Evolutionary conservation across 169 alveolate genomes (phyloP), one percentile per base, ranked within the genome.

Genomic region (Plasmodium billcollinsi): DNA sequence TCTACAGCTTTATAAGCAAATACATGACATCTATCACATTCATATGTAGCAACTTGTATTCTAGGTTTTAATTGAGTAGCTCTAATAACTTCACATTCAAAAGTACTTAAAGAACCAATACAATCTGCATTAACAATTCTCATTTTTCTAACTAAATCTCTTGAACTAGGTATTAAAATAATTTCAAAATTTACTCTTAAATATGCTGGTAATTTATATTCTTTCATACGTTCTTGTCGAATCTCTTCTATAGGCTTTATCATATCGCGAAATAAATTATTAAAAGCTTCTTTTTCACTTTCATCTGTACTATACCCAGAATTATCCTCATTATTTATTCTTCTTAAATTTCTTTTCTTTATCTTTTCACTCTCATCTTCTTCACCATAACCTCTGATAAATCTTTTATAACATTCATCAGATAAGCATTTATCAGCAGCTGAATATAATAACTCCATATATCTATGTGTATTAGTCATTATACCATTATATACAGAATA

Each of bases 11-110:
- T 94, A 91, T 92, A 94, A 45, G 96, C 92, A 91, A 92, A 95
- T 59, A 93, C 92, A 61, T 99, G 99, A 94, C 99, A 97, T 29
- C 96, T 96, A 93, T 97, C 99, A 93, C 99, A 98, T 45, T 97
- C 97, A 88, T 97, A 97, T 9, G 98, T 97, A 0, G 98, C 99
- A n/a, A 97, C 99, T 75, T 94, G 93, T 29, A 97, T 95, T 54
- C 97, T 93, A 2, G 99, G 99, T 88, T 96, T 97, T 20, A 98
- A 97, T 72, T 96, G 97, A 6, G 98, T 95, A 18, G 96, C 97
- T 83, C 99, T 95, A 47, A 98, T 96, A 3, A 98, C 99, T 74
- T 97, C 98, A 54, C 98, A 98, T 92, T 62, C 96, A 26, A 94
- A 92, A 88, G 92, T 65, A 49, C 91, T 92, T 58, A 94, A 89